Conservation (phyloP, 306 rosid species). For the Hylodesmum podocarpum region DNA sequence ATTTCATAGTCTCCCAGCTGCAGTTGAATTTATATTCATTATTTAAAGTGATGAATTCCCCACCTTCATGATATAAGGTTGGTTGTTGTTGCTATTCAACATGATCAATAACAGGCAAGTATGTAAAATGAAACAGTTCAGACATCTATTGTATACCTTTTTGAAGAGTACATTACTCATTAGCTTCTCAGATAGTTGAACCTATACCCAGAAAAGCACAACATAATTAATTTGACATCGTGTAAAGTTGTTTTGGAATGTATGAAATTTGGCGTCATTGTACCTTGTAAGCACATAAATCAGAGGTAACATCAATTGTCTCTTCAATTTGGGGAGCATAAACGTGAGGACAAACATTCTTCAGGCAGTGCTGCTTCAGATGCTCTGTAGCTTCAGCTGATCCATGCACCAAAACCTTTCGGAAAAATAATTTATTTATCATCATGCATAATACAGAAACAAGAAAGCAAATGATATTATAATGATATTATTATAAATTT, state of each 20-base stretch:
- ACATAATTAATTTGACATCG: conserved; percentile 17
- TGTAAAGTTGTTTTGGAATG: background rate
- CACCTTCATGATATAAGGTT: background rate
- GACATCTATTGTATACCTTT: conserved; percentile 55
- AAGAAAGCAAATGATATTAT: background rate
- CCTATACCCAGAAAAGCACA: conserved; percentile 50
- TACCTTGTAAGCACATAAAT: conserved; percentile 95
- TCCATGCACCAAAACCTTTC: conserved; percentile 96
- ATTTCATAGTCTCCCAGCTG: conserved; percentile 92
- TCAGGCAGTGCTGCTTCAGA: conserved; percentile 87
- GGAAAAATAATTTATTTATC: conserved; percentile 12
- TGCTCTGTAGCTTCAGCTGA: conserved; percentile 98
- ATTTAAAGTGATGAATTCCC: conserved; percentile 9
- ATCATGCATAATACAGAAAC: conserved; percentile 14
- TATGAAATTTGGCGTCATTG: conserved; percentile 1
- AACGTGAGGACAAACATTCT: conserved; percentile 82
- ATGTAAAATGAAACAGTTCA: background rate
- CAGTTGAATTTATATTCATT: conserved; percentile 30
- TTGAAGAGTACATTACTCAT: conserved; percentile 90
- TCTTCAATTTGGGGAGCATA: conserved; percentile 96
- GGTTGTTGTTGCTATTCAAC: background rate
- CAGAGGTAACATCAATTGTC: conserved; percentile 94
- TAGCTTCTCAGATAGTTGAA: conserved; percentile 88
- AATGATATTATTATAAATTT: background rate
- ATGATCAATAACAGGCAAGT: conserved; percentile 1